Evolutionary conservation across 192 early-diverging fungal genomes (phyloP).

Genomic region (Pecoramyces ruminantium): DNA sequence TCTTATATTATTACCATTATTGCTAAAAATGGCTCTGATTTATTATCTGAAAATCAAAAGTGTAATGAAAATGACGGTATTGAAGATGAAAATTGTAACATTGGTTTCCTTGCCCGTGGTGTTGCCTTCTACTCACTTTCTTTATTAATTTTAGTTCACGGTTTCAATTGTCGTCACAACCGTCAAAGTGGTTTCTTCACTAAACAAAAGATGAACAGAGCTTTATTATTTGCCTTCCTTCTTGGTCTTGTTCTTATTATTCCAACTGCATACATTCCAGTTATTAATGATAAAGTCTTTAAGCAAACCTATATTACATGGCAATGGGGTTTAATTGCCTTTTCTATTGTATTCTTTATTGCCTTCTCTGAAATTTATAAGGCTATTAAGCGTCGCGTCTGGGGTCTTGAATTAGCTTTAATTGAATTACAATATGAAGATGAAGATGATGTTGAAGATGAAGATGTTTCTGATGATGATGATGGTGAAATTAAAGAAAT

Average conservation of each 20-base stretch:
- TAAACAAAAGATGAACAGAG: slow-evolving; percentile 21
- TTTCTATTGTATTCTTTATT: slow-evolving; percentile 39
- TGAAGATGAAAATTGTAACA: slow-evolving; percentile 26
- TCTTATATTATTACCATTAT: slow-evolving; percentile 1
- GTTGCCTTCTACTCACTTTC: slow-evolving; percentile 55
- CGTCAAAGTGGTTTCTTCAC: slow-evolving; percentile 11
- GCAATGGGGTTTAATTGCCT: slow-evolving; percentile 54
- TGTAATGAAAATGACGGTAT: slow-evolving; percentile 36
- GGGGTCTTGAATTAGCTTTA: not conserved
- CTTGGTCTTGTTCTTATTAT: slow-evolving; percentile 31
- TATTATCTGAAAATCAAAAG: slow-evolving; percentile 1
- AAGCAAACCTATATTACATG: slow-evolving; percentile 29
- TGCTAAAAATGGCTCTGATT: not conserved
- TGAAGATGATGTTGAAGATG: not conserved
- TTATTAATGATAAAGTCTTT: slow-evolving; percentile 38
- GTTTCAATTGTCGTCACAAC: slow-evolving; percentile 54
- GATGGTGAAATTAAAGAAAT: not conserved
- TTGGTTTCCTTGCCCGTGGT: slow-evolving; percentile 53
- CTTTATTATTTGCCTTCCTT: slow-evolving; percentile 19
- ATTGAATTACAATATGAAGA: not conserved
- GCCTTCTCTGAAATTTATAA: slow-evolving; percentile 52
- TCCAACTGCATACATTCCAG: slow-evolving; percentile 47
- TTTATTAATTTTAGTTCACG: slow-evolving; percentile 50
- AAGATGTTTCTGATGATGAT: not conserved
- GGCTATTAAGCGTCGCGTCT: not conserved